Evolutionary conservation across 345 rosid genomes (phyloP).

Genomic region (Iberis pinnata): DNA sequence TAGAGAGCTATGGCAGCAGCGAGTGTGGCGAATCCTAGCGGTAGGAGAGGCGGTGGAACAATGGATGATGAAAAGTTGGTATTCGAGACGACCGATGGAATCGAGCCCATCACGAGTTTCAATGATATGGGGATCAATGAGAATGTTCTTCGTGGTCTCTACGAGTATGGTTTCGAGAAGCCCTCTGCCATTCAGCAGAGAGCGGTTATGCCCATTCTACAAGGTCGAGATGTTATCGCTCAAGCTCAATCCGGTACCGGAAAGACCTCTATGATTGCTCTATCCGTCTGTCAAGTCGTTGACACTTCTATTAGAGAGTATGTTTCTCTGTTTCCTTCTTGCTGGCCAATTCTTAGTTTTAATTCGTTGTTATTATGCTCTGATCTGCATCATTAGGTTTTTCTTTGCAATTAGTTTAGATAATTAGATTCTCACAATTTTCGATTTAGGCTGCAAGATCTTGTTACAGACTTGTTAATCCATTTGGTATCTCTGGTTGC

Average conservation of each 20-base stretch:
- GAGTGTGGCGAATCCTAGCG: conserved; percentile 31
- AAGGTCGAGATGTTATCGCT: conserved; percentile 90
- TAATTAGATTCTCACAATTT: background rate
- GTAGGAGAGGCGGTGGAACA: conserved; percentile 34
- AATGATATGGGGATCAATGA: conserved; percentile 80
- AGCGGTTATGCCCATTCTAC: conserved; percentile 86
- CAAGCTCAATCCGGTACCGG: conserved; percentile 99
- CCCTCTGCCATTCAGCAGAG: conserved; percentile 97
- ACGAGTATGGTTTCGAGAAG: conserved; percentile 80
- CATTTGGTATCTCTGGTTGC: background rate
- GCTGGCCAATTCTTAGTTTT: background rate
- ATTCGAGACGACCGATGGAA: conserved; percentile 84
- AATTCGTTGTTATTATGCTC: background rate
- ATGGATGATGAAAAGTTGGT: conserved; percentile 55
- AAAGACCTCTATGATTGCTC: conserved; percentile 93
- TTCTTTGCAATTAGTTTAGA: background rate
- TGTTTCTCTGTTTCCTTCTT: conserved; percentile 13
- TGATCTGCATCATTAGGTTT: background rate
- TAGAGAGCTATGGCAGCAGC: conserved; percentile 25
- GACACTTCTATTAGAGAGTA: conserved; percentile 75
- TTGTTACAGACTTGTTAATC: background rate
- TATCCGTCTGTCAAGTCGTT: conserved; percentile 78
- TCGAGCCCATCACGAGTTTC: conserved; percentile 78
- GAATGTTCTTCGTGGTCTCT: conserved; percentile 75
- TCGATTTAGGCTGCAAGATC: too few relatives aligned